Conservation (phyloP, 2,329 filamentous ascomycete genomes). For the Colletotrichum destructivum region DNA sequence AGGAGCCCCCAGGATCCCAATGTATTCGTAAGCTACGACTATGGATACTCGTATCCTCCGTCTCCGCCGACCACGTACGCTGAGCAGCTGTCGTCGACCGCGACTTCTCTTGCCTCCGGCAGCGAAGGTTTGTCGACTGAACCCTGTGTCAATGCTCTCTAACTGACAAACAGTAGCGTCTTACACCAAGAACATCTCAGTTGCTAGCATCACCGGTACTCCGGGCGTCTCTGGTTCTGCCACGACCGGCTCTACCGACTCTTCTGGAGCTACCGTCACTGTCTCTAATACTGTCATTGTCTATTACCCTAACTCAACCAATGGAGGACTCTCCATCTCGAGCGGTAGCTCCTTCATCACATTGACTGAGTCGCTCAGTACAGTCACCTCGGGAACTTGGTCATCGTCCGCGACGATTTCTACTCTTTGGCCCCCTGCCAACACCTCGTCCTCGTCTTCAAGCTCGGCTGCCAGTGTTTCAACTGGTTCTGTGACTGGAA, state of each 20-base stretch:
- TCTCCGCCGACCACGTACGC: conserved; percentile 31
- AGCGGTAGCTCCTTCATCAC: background rate
- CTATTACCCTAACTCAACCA: background rate
- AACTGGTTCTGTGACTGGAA: background rate
- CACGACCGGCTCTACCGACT: background rate
- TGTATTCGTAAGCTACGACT: conserved; percentile 36
- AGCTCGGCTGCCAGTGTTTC: background rate
- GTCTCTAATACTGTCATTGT: conserved; percentile 3
- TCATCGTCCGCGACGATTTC: background rate
- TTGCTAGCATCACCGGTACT: background rate
- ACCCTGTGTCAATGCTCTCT: background rate
- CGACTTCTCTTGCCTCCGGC: background rate
- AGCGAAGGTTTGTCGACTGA: conserved; percentile 10
- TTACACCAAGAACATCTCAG: conserved; percentile 11
- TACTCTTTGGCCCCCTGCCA: conserved; percentile 14
- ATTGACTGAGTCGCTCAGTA: background rate
- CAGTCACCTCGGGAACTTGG: background rate
- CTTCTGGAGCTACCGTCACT: background rate
- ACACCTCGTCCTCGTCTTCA: background rate
- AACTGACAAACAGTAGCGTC: conserved; percentile 9
- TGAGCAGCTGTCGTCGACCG: conserved; percentile 18
- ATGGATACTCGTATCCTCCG: conserved; percentile 33
- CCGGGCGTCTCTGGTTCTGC: conserved; percentile 3
- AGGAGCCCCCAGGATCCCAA: conserved; percentile 4
- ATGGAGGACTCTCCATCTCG: background rate